Evolutionary conservation across 2,329 filamentous ascomycete genomes (phyloP), one percentile per base, ranked within the genome.

Genomic region (Trichoderma asperellum): DNA sequence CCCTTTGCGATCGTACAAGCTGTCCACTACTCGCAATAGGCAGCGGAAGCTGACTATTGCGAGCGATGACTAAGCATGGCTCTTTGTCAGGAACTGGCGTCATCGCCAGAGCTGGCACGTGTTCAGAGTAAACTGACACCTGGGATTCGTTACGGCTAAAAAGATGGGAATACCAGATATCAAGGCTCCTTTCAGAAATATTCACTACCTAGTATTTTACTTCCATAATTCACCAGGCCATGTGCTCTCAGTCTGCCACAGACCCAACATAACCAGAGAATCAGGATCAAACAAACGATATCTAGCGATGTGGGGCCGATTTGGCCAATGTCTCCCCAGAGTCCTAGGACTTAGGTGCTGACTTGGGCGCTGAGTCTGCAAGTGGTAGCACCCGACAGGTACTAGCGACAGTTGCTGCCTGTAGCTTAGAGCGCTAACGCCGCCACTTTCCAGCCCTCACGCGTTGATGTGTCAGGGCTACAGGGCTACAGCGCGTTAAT

Each of bases 401-500:
- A 49, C 32, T 64, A 37, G 61, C 49, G 61, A 64, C 21, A 18
- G 34, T 37, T 49, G 32, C 61, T 64, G 47, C 47, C 47, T 55
- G 49, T 40, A 58, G 64, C 64, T 58, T 18, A 58, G n/a, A 59
- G 64, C 64, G 64, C 64, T 52, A 67, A 59, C 40, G 64, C 64
- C 64, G 64, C 64, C 64, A 67, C 40, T 59, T 67, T 52, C 27
- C 64, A 58, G 68, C 58, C 53, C 53, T 40, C 32, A 58, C 60
- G 61, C 68, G 60, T 65, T 35, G 35, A 43, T 27, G 49, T 27
- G 40, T n/a, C 16, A 43, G 40, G 40, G 16, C 7, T 43, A 43
- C 56, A 60, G 57, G 43, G 55, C 59, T 64, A 24, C 47, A 66
- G 63, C 70, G 70, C 70, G 70, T 69, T 70, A 67, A 71, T 66